Base-by-base conservation (phyloP, 495 filamentous ascomycete genomes). In the Aspergillus leporis region DNA sequence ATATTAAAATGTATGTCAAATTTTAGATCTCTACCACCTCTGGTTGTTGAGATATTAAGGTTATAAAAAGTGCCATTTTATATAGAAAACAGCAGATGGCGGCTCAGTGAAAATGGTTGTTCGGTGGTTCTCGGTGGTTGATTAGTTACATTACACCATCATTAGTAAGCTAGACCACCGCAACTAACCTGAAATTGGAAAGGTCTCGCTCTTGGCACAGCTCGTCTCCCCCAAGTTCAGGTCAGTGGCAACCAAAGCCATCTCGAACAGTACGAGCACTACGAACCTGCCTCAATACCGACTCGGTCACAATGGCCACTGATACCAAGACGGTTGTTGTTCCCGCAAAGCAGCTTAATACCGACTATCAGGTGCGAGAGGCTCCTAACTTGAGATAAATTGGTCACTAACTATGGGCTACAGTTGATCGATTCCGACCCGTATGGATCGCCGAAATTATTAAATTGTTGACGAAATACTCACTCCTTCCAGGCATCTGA, bases 391-490 rank as follows among this genome's bases (percentile, higher is more conserved):
- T n/a, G 30, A 47, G 62, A 14, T 13, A 41, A 38, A 34, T 21
- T 54, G 23, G 40, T 34, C 69, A 55, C 71, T 73, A 70, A 75
- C 56, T 65, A 69, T 23, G 16, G 43, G 10, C 59, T 58, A 46
- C 67, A 98, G 93, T 88, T 97, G 77, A 98, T 98, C 73, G 93
- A 98, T 79, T 92, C 86, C 78, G 93, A 98, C 77, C 93, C 93
- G 93, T 98, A 91, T 72, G 88, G 58, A 64, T 63, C 60, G 28
- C 23, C 51, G 47, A 51, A 50, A 30, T 41, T 38, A 58, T 59
- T 59, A n/a, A 16, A 19, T 10, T 50, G 14, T 41, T 25, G 6
- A 55, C 50, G 36, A 60, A 51, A 23, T 67, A 57, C 68, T 74
- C 38, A 75, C 58, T 61, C 53, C 36, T 30, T 54, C 49, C 65